Evolutionary conservation across 106 monocot genomes (phyloP).

Genomic region (Allium cepa): DNA sequence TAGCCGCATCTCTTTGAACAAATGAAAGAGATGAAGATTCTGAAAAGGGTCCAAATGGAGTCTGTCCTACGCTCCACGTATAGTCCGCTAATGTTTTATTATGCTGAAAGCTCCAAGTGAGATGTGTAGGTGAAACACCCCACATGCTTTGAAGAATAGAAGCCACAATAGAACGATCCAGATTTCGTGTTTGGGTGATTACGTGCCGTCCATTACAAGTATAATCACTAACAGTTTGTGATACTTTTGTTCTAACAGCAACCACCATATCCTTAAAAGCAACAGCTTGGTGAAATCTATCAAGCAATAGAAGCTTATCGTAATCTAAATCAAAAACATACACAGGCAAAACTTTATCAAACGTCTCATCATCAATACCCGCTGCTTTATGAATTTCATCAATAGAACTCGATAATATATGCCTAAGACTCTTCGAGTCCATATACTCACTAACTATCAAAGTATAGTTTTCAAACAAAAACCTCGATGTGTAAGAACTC

Average conservation of each 20-base stretch:
- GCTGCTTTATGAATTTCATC: conserved; percentile 44
- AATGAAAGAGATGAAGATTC: conserved; percentile 73
- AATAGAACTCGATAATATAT: conserved; percentile 52
- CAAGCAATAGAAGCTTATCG: conserved; percentile 69
- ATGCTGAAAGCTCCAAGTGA: conserved; percentile 77
- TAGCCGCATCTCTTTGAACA: conserved; percentile 83
- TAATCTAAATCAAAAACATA: conserved; percentile 88
- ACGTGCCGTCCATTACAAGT: conserved; percentile 92
- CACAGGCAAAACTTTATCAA: conserved; percentile 57
- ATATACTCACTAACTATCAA: conserved; percentile 88
- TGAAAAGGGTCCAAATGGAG: conserved; percentile 90
- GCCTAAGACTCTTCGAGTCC: conserved; percentile 71
- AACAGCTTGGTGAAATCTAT: conserved; percentile 85
- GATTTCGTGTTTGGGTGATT: conserved; percentile 65
- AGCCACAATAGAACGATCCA: conserved; percentile 80
- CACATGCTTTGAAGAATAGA: conserved; percentile 88
- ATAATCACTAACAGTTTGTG: conserved; percentile 86
- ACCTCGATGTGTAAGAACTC: conserved; percentile 74
- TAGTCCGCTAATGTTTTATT: conserved; percentile 73
- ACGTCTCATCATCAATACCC: conserved; percentile 38
- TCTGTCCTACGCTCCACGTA: conserved; percentile 94
- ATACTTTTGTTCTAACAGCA: conserved; percentile 72
- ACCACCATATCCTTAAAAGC: conserved; percentile 92
- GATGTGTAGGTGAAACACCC: conserved; percentile 84
- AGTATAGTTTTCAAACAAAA: conserved; percentile 90